phyloP scores from a whole-genome alignment of 768 basidiomycete genomes.

The Serendipita sp. region DNA sequence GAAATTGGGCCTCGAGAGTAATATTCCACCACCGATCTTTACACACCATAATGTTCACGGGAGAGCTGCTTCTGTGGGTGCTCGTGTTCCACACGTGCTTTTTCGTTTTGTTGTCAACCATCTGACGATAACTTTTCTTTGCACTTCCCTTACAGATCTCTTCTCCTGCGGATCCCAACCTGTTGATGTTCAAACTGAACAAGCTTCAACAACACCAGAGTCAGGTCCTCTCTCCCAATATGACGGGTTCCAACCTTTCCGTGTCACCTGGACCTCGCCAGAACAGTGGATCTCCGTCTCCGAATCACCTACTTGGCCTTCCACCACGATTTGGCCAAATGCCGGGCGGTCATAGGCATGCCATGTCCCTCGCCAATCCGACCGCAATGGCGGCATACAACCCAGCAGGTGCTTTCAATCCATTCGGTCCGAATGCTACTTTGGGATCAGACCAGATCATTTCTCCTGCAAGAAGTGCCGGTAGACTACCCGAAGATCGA shows the following conservation, averaged over 20 bases:
- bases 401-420: slow-evolving; percentile 35
- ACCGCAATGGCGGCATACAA: slow-evolving; percentile 19
- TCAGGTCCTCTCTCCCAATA: slow-evolving; percentile 16
- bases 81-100: background rate
- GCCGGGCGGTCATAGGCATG: slow-evolving; percentile 44
- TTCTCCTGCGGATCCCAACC: slow-evolving; percentile 74
- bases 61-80: slow-evolving; percentile 66
- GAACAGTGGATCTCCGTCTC: slow-evolving; percentile 30
- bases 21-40: slow-evolving; percentile 35
- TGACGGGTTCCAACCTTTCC: slow-evolving; percentile 31
- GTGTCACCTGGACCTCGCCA: slow-evolving; percentile 45
- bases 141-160: slow-evolving; percentile 42
- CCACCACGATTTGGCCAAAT: slow-evolving; percentile 12
- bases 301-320: slow-evolving; percentile 12
- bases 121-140: slow-evolving; percentile 1
- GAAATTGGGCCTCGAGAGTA: slow-evolving; percentile 61
- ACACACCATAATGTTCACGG: slow-evolving; percentile 61
- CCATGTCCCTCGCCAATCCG: slow-evolving; percentile 52
- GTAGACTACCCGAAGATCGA: slow-evolving; percentile 5
- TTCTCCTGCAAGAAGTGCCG: background rate
- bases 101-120: background rate
- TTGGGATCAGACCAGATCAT: slow-evolving; percentile 34
- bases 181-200: slow-evolving; percentile 68
- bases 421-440: slow-evolving; percentile 43
- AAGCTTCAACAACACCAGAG: slow-evolving; percentile 60